phyloP scores from a whole-genome alignment of 495 filamentous ascomycete genomes.

The Penicillium simplicissimum region DNA sequence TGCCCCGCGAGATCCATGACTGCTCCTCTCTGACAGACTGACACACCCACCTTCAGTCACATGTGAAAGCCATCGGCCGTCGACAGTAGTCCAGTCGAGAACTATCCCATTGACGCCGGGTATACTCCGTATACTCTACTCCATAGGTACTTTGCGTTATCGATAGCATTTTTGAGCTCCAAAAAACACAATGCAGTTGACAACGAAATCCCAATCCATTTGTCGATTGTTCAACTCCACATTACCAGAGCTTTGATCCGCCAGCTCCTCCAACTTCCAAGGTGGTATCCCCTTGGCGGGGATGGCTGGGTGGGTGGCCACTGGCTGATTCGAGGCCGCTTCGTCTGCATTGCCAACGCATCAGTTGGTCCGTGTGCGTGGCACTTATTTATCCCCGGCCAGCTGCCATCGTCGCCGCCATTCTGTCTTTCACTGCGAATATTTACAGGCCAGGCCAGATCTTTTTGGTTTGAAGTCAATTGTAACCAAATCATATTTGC shows the following conservation, averaged over 20 bases:
- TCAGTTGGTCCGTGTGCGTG: conserved; percentile 29
- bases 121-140: not conserved
- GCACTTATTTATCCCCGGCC: conserved; percentile 13
- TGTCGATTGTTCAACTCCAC: not conserved
- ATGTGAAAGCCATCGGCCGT: not conserved
- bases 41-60: not conserved
- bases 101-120: not conserved
- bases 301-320: conserved; percentile 15
- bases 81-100: not conserved
- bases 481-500: not conserved
- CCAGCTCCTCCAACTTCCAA: not conserved
- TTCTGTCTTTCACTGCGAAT: not conserved
- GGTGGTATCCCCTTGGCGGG: conserved; percentile 16
- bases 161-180: not conserved
- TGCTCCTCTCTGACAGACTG: not conserved
- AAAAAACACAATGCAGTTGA: not conserved
- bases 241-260: not conserved
- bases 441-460: not conserved
- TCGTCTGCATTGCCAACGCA: conserved; percentile 28
- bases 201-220: not conserved
- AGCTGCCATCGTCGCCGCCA: conserved; percentile 1
- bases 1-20: not conserved
- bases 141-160: not conserved
- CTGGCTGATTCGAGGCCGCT: conserved; percentile 8
- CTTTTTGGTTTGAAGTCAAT: not conserved